Evolutionary conservation across 176 grass and related monocot genomes (phyloP).

Genomic region (Raddia distichophylla): DNA sequence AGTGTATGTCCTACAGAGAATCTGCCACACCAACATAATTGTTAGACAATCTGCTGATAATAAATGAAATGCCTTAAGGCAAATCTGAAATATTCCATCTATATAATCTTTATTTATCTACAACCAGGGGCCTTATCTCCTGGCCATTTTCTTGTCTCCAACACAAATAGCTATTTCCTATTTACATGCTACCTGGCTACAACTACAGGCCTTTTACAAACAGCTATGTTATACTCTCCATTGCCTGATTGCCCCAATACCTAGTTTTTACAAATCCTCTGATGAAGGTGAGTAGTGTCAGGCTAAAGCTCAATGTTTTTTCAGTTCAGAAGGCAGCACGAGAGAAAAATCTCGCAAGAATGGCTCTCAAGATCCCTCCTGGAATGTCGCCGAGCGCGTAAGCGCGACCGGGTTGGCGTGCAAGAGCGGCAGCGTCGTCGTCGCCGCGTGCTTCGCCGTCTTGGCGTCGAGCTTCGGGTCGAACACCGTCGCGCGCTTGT

Average conservation of each 20-base stretch:
- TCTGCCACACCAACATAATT: neutral
- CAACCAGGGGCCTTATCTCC: conserved; percentile 42
- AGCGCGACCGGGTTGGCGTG: conserved; percentile 70
- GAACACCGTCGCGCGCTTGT: conserved; percentile 51
- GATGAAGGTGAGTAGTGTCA: conserved; percentile 48
- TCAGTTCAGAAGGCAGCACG: conserved; percentile 6
- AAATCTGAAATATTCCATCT: conserved; percentile 20
- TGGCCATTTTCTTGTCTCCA: conserved; percentile 2
- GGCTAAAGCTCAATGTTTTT: conserved; percentile 8
- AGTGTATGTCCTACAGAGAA: neutral
- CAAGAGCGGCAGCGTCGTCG: conserved; percentile 45
- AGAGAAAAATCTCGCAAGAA: conserved; percentile 9
- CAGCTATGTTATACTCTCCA: conserved; percentile 25
- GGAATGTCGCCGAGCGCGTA: conserved; percentile 66
- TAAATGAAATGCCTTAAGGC: conserved; percentile 38
- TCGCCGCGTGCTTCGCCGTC: conserved; percentile 13
- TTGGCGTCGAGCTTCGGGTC: conserved; percentile 39
- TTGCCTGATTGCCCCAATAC: neutral
- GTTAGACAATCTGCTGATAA: conserved; percentile 15
- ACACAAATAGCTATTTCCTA: conserved; percentile 44
- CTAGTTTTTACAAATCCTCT: conserved; percentile 39
- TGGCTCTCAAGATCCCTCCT: conserved; percentile 59
- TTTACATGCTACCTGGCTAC: conserved; percentile 38
- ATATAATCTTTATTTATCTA: conserved; percentile 28
- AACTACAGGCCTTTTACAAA: conserved; percentile 35